Evolutionary conservation across 495 filamentous ascomycete species (phyloP).

Genomic region (Aspergillus sclerotiicarbonarius): DNA sequence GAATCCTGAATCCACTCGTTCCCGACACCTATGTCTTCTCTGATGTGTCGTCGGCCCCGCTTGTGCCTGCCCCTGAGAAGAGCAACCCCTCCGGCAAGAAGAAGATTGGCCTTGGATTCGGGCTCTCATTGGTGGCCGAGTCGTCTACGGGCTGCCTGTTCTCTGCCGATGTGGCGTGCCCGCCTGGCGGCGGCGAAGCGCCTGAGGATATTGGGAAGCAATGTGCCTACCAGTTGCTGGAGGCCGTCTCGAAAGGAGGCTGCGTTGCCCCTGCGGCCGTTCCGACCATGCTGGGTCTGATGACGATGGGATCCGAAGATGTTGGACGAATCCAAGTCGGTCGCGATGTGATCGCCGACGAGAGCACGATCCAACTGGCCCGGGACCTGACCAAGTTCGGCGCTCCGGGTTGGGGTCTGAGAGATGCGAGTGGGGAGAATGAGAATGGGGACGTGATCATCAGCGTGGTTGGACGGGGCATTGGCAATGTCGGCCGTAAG

Average conservation of each 20-base stretch:
- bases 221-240: conserved; percentile 86
- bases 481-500: conserved; percentile 94
- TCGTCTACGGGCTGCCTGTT: conserved; percentile 80
- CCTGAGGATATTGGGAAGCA: conserved; percentile 88
- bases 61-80: conserved; percentile 61
- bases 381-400: conserved; percentile 85
- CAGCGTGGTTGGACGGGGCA: conserved; percentile 87
- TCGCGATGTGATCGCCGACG: conserved; percentile 73
- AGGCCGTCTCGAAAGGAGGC: conserved; percentile 76
- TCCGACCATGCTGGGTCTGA: conserved; percentile 73
- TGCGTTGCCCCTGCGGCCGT: conserved; percentile 70
- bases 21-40: conserved; percentile 85
- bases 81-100: conserved; percentile 59
- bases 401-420: conserved; percentile 80
- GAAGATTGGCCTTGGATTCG: conserved; percentile 83
- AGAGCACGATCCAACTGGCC: conserved; percentile 73
- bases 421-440: conserved; percentile 67
- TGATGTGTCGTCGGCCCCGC: conserved; percentile 70
- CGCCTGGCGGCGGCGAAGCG: conserved; percentile 73
- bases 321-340: conserved; percentile 61
- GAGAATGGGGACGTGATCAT: conserved; percentile 72
- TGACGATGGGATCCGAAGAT: conserved; percentile 90
- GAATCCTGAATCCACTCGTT: conserved; percentile 79
- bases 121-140: conserved; percentile 86
- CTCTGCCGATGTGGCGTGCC: conserved; percentile 80